Percentiles rank a stretch among this genome's conserved stretches.
Conservation (phyloP, 306 rosid genomes). For the Cucumis hystrix region DNA sequence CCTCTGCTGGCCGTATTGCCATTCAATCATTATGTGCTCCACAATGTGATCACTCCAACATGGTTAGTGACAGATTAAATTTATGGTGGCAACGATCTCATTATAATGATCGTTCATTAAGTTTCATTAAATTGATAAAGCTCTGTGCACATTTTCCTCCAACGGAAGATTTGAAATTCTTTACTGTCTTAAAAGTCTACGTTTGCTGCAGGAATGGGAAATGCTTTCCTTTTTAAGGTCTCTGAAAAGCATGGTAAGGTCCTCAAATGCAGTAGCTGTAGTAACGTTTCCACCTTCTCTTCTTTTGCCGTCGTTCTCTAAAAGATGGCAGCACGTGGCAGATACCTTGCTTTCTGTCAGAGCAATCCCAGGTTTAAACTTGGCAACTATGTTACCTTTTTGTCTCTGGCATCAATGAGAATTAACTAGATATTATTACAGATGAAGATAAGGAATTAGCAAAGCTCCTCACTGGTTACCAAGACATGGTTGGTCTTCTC, state of each 20-base stretch:
- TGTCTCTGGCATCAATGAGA: not conserved
- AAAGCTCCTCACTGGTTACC: slow-evolving; percentile 83
- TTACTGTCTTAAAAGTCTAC: not conserved
- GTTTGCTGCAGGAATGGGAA: slow-evolving; percentile 66
- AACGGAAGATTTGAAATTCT: not conserved
- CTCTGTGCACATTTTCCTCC: not conserved
- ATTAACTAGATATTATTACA: slow-evolving; percentile 17
- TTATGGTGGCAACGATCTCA: not conserved
- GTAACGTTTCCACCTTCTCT: slow-evolving; percentile 66
- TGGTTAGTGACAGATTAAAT: slow-evolving; percentile 30
- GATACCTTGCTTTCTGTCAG: slow-evolving; percentile 70
- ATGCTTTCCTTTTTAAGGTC: slow-evolving; percentile 72
- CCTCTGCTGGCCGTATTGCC: slow-evolving; percentile 60
- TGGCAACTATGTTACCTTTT: not conserved
- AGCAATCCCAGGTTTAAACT: slow-evolving; percentile 66
- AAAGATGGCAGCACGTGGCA: slow-evolving; percentile 85
- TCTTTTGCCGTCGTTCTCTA: slow-evolving; percentile 49
- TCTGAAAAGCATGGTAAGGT: slow-evolving; percentile 44
- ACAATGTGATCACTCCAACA: slow-evolving; percentile 54
- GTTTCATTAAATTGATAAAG: not conserved
- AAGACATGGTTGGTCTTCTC: slow-evolving; percentile 85
- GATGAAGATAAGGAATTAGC: slow-evolving; percentile 83
- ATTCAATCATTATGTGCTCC: slow-evolving; percentile 89
- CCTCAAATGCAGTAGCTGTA: slow-evolving; percentile 68
- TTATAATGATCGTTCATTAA: not conserved